Conservation (phyloP, 169 alveolate genomes). For the Theileria equi region DNA sequence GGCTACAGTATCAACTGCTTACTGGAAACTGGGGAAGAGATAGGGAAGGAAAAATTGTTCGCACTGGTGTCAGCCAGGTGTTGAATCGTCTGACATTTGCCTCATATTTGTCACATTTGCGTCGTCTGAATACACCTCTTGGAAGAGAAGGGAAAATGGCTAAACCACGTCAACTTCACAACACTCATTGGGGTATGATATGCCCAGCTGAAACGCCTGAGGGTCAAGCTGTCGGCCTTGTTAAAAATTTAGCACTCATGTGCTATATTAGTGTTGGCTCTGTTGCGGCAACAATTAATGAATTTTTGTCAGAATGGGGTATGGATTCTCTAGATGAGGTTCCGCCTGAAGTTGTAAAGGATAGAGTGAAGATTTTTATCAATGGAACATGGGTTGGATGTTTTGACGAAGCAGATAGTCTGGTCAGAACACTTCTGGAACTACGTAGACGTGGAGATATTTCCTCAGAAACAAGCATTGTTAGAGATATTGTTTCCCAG, state of each 20-base stretch:
- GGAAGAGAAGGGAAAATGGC: constrained; percentile 96
- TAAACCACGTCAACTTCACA: constrained; percentile 99
- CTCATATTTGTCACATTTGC: constrained; percentile 95
- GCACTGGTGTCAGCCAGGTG: constrained; percentile 97
- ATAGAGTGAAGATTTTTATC: constrained; percentile 90
- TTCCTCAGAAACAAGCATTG: constrained; percentile 93
- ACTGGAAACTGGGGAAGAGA: constrained; percentile 98
- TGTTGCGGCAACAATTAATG: constrained; percentile 81
- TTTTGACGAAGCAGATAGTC: constrained; percentile 88
- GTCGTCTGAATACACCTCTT: constrained; percentile 98
- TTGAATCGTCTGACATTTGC: constrained; percentile 97
- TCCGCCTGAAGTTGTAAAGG: constrained; percentile 85
- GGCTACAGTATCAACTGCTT: constrained; percentile 80
- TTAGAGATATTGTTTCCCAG: constrained; percentile 88
- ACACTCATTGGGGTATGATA: constrained; percentile 99
- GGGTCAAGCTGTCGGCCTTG: constrained; percentile 99
- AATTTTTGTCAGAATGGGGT: constrained; percentile 87
- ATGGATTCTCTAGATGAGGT: constrained; percentile 85
- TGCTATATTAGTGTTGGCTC: constrained; percentile 95
- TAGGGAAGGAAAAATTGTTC: constrained; percentile 92
- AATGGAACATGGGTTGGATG: constrained; percentile 98
- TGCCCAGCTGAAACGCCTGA: constrained; percentile 99
- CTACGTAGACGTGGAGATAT: constrained; percentile 90
- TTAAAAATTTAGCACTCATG: constrained; percentile 98
- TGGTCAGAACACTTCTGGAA: constrained; percentile 81